Conservation (phyloP, 257 asterid species). For the Coffea canephora region DNA sequence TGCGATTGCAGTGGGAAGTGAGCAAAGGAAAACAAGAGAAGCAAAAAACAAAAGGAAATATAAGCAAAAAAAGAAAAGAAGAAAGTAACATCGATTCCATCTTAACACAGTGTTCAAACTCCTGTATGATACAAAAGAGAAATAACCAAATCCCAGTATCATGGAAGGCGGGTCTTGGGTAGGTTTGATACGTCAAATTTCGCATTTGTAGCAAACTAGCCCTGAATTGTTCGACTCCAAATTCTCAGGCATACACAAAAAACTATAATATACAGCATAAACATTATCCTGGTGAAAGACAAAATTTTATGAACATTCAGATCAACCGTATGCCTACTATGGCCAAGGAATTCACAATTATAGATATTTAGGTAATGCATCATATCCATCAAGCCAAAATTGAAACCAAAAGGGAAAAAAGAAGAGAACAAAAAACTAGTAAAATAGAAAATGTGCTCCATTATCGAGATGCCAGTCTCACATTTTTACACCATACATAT, state of each 20-base stretch:
- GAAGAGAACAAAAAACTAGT: neutral
- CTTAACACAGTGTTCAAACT: neutral
- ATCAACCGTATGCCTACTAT: neutral
- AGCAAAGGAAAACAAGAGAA: neutral
- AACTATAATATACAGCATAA: neutral
- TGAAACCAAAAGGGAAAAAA: neutral
- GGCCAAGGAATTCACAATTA: neutral
- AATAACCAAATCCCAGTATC: neutral
- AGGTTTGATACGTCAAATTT: neutral
- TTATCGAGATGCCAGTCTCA: slow-evolving; percentile 2
- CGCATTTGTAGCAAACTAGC: neutral
- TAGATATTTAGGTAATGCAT: neutral
- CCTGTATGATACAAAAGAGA: neutral
- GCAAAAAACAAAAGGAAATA: neutral
- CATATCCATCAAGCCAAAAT: neutral
- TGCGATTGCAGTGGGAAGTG: neutral
- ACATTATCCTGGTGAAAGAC: neutral
- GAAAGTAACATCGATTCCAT: neutral
- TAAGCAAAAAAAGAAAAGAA: too few species aligned
- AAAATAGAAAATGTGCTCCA: neutral
- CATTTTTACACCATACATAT: neutral
- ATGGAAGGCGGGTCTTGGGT: neutral
- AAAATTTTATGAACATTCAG: neutral
- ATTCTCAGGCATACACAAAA: neutral
- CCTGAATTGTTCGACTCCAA: neutral